A percentile compares a stretch with the other conserved stretches of the same genome.
Evolutionary conservation across 345 rosid genomes (phyloP).

Genomic region (Eucalyptus cloeziana): DNA sequence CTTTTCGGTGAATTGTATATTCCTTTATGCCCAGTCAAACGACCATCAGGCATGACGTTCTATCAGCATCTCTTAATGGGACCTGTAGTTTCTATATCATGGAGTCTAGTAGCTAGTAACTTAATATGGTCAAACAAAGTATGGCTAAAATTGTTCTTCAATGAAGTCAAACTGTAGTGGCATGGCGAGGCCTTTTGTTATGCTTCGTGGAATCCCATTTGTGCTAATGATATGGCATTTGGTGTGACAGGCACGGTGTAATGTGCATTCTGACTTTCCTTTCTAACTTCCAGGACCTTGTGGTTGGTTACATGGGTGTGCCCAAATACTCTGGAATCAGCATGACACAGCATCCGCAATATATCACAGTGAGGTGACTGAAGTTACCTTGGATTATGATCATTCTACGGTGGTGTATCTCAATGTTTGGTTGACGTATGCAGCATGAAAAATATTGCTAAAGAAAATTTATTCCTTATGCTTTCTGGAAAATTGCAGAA

Average conservation of each 20-base stretch:
- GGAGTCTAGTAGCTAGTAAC: not conserved
- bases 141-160: not conserved
- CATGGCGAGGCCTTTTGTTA: not conserved
- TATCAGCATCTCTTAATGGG: not conserved
- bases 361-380: constrained; percentile 73
- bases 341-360: constrained; percentile 95
- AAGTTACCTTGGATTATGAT: not conserved
- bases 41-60: not conserved
- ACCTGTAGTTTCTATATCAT: not conserved
- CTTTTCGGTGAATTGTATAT: not conserved
- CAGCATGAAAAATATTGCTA: not conserved
- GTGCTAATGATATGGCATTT: not conserved
- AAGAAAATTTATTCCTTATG: not conserved
- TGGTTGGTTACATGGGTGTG: constrained; percentile 97
- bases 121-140: not conserved
- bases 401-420: not conserved
- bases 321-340: constrained; percentile 80
- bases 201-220: not conserved
- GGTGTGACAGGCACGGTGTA: not conserved
- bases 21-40: not conserved
- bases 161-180: not conserved
- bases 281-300: constrained; percentile 52
- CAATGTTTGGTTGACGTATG: not conserved
- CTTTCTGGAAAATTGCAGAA: constrained; percentile 28
- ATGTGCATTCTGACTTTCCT: not conserved